Evolutionary conservation across 2,329 filamentous ascomycete species (phyloP).

Genomic region (Coccinonectria pachysandricola): DNA sequence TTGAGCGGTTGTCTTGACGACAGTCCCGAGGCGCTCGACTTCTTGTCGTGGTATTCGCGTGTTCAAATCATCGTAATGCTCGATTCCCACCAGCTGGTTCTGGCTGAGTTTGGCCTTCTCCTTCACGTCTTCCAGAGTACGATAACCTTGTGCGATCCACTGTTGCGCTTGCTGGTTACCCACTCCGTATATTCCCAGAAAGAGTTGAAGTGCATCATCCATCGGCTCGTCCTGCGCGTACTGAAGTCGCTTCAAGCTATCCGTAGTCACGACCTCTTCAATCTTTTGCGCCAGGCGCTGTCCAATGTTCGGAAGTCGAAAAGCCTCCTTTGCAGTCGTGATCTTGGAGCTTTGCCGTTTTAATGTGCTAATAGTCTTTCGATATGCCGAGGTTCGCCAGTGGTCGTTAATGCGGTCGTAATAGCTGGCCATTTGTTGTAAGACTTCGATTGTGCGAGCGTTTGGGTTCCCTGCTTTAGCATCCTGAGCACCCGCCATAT

Average conservation of each 20-base stretch:
- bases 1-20: conserved; percentile 50
- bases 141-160: conserved; percentile 69
- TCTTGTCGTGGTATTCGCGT: conserved; percentile 68
- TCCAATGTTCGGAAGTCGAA: conserved; percentile 58
- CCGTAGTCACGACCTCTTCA: conserved; percentile 74
- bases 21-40: conserved; percentile 56
- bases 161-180: conserved; percentile 58
- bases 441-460: conserved; percentile 59
- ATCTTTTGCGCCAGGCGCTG: conserved; percentile 70
- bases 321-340: conserved; percentile 58
- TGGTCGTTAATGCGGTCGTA: conserved; percentile 66
- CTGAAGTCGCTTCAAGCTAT: conserved; percentile 61
- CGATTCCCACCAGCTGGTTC: conserved; percentile 66
- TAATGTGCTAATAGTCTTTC: conserved; percentile 65
- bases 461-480: conserved; percentile 54
- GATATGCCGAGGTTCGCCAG: conserved; percentile 68
- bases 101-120: conserved; percentile 51
- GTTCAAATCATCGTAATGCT: conserved; percentile 71
- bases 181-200: conserved; percentile 71
- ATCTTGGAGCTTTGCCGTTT: conserved; percentile 55
- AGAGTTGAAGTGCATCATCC: conserved; percentile 56
- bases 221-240: conserved; percentile 56
- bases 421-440: conserved; percentile 70
- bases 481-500: conserved; percentile 38
- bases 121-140: conserved; percentile 61